A percentile compares a stretch with the other conserved stretches of the same genome.
Conservation (phyloP, 1,284 basidiomycete genomes). For the Pascua guehoae region DNA sequence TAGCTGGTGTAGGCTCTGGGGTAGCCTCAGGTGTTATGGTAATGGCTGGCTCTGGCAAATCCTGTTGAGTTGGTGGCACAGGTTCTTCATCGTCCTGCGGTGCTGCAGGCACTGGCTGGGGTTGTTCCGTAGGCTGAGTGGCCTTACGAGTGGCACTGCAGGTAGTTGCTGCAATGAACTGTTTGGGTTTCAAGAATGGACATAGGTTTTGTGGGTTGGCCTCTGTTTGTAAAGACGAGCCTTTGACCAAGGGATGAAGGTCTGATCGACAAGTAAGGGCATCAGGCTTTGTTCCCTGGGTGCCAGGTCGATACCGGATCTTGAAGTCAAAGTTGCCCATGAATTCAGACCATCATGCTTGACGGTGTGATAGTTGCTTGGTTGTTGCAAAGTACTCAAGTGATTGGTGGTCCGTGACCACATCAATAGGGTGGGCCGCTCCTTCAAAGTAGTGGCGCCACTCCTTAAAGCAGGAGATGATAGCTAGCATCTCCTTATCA, state of each 20-base stretch:
- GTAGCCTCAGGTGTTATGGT: too few relatives aligned
- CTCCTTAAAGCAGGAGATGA: constrained; percentile 48
- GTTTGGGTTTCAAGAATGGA: neutral
- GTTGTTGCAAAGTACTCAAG: constrained; percentile 50
- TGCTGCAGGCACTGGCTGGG: too few relatives aligned
- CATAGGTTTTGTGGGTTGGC: constrained; percentile 53
- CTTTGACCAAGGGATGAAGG: constrained; percentile 11
- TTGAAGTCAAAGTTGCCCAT: constrained; percentile 49
- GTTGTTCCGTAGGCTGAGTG: neutral
- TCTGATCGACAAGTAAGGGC: constrained; percentile 49
- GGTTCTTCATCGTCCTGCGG: too few relatives aligned
- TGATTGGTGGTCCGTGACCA: constrained; percentile 54
- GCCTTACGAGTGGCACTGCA: neutral
- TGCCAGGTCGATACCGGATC: constrained; percentile 50
- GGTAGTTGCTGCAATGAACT: neutral
- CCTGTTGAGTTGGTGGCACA: too few relatives aligned
- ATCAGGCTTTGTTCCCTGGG: constrained; percentile 44
- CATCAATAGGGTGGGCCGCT: constrained; percentile 24
- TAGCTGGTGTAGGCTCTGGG: too few relatives aligned
- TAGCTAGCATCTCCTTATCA: constrained; percentile 54
- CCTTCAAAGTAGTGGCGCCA: constrained; percentile 51
- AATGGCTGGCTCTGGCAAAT: too few relatives aligned
- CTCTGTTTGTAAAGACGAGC: constrained; percentile 30
- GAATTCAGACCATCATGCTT: constrained; percentile 51
- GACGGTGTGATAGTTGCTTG: constrained; percentile 48